phyloP scores from a whole-genome alignment of 805 yeast genomes.

The Wickerhamomyces canadensis region DNA sequence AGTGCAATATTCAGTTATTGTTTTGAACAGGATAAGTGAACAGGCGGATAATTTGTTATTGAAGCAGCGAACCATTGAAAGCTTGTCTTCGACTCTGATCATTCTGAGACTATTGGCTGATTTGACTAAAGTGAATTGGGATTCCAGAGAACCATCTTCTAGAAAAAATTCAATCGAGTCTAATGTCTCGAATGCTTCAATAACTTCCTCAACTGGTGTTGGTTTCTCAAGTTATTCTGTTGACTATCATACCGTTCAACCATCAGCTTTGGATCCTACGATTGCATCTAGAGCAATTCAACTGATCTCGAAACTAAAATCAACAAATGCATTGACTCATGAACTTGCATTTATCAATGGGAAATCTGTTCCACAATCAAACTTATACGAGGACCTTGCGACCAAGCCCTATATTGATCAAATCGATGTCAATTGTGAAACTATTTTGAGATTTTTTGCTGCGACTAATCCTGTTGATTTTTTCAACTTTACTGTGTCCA shows the following conservation, averaged over 20 bases:
- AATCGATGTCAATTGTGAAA: slow-evolving; percentile 35
- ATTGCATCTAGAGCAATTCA: slow-evolving; percentile 26
- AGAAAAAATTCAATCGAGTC: slow-evolving; percentile 21
- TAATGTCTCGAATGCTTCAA: slow-evolving; percentile 14
- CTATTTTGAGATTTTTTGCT: slow-evolving; percentile 40
- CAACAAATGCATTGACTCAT: slow-evolving; percentile 25
- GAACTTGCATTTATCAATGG: slow-evolving; percentile 28
- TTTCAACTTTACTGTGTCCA: slow-evolving; percentile 28
- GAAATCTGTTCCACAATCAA: slow-evolving; percentile 12
- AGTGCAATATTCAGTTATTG: slow-evolving; percentile 20
- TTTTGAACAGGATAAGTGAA: slow-evolving; percentile 25
- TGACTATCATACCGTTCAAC: slow-evolving; percentile 29
- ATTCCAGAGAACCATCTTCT: slow-evolving; percentile 22
- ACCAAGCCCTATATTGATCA: slow-evolving; percentile 22
- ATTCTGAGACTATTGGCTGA: slow-evolving; percentile 36
- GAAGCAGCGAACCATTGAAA: slow-evolving; percentile 21
- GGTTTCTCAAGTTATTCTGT: slow-evolving; percentile 29
- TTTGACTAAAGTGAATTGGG: slow-evolving; percentile 36
- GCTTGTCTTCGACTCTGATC: slow-evolving; percentile 31
- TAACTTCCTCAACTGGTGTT: slow-evolving; percentile 19
- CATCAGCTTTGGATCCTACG: slow-evolving; percentile 23
- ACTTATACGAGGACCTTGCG: slow-evolving; percentile 15
- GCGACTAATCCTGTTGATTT: slow-evolving; percentile 45
- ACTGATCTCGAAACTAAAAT: slow-evolving; percentile 27
- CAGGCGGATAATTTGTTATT: slow-evolving; percentile 22